Base-by-base conservation (phyloP, 176 grass and related monocot genomes). In the Zoysia japonica region DNA sequence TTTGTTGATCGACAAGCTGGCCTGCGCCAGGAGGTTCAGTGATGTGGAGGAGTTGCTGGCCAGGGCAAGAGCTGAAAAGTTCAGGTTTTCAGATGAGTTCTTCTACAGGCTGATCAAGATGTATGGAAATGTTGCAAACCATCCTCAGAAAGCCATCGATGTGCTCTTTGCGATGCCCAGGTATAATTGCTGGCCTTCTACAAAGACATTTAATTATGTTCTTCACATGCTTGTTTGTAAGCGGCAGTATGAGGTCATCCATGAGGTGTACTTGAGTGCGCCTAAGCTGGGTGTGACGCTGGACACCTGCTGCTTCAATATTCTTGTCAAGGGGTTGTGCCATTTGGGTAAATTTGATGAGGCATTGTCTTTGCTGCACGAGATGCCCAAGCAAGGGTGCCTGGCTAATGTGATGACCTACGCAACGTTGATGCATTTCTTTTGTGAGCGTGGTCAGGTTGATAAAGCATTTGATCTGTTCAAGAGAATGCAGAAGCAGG, bases 151-250 rank as follows among this genome's bases (percentile, higher is more conserved):
- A 19, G 89, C 92, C 65, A 89, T 94, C 11, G 74, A 87, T 54
- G 85, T 54, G 1, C 95, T 98, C 65, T 55, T 44, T 55, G 78
- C 72, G 13, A 92, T 98, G 95, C 95, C 91, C 7, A 47, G 45
- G 43, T 90, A 89, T 74, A 65, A 70, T 47, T 94, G 87, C 52
- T 90, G 83, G 77, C 85, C 95, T 1, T 92, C 89, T 9, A 85
- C 85, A 4, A 97, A 97, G 85, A 88, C 95, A 15, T 94, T 94
- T 68, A 97, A 90, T 60, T 97, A 94, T 61, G 95, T 97, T 63
- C 78, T 94, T 6, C 87, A 92, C 77, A 85, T 97, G 95, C 89
- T 94, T 28, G 95, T 97, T n/a, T 88, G 90, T 86, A 89, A 51
- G 77, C 47, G 81, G 73, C 95, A 97, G 65, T 94, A 88, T 3